Conservation (phyloP, 805 yeast genomes). For the Ogataea allantospora region DNA sequence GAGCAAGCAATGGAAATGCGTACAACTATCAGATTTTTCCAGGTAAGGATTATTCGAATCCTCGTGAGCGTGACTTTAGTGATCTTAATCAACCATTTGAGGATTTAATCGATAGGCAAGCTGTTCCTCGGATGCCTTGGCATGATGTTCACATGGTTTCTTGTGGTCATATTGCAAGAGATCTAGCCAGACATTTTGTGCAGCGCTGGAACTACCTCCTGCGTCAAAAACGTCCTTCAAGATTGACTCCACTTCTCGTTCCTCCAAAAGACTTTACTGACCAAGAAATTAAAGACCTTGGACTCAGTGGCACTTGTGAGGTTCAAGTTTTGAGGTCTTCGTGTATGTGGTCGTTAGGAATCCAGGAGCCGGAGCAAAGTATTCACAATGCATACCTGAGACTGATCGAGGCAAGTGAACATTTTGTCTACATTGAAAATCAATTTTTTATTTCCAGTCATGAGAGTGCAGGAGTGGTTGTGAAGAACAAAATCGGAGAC, state of each 20-base stretch:
- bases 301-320: conserved; percentile 83
- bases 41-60: conserved; percentile 96
- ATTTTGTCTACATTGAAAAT: conserved; percentile 90
- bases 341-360: conserved; percentile 90
- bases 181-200: conserved; percentile 87
- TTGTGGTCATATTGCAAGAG: conserved; percentile 92
- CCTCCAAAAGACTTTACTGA: conserved; percentile 88
- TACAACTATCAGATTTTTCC: conserved; percentile 69
- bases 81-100: conserved; percentile 83
- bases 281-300: conserved; percentile 61
- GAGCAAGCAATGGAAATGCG: conserved; percentile 23
- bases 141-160: conserved; percentile 97
- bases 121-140: conserved; percentile 97
- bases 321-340: conserved; percentile 87
- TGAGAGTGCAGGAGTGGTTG: conserved; percentile 75
- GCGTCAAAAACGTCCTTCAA: conserved; percentile 90
- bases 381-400: conserved; percentile 91
- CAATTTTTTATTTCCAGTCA: conserved; percentile 95
- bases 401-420: conserved; percentile 87
- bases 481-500: conserved; percentile 89
- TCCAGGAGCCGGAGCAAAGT: conserved; percentile 80
- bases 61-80: conserved; percentile 84
- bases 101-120: conserved; percentile 82
- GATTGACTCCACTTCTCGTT: conserved; percentile 85
- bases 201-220: conserved; percentile 96